A percentile compares a stretch with the other conserved stretches of the same genome.
These are phyloP conservation scores for Striga asiatica DNA, from an alignment of 257 asterid genomes.

Conservation along the genomic window DNA sequence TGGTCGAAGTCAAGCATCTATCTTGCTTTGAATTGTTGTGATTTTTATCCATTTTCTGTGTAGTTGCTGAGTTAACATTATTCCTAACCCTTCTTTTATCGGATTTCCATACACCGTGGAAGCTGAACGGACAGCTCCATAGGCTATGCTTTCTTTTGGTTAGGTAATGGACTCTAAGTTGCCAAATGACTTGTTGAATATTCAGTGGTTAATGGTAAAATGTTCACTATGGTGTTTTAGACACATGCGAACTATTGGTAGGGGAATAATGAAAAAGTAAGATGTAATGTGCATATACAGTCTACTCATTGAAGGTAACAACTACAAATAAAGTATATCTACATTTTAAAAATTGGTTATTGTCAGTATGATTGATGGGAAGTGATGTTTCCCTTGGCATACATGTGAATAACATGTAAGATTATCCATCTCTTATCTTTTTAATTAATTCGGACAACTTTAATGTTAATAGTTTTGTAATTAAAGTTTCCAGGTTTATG, in stretches of 20 bases:
- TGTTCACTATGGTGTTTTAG: neutral
- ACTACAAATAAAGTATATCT: too few species aligned
- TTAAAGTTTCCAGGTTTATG: too few species aligned
- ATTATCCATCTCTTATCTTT: too few species aligned
- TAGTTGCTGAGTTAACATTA: neutral
- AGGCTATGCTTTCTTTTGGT: neutral
- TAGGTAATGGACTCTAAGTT: neutral
- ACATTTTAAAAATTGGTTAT: too few species aligned
- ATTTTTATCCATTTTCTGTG: neutral
- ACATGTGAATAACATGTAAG: too few species aligned
- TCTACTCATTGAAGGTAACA: too few species aligned
- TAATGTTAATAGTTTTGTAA: too few species aligned
- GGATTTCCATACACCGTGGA: neutral
- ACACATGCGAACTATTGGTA: neutral
- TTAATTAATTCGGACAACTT: too few species aligned
- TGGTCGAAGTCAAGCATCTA: neutral
- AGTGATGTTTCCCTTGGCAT: too few species aligned
- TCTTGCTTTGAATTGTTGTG: neutral
- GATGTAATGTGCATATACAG: too few species aligned
- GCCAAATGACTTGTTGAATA: too few species aligned
- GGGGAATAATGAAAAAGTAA: neutral
- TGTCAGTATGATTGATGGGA: too few species aligned
- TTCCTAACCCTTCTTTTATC: constrained; percentile 5
- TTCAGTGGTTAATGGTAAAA: neutral
- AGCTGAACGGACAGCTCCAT: neutral